These are phyloP conservation scores for Apiotrichum veenhuisii DNA, from an alignment of 1,284 basidiomycete genomes.

Conservation along the genomic window DNA sequence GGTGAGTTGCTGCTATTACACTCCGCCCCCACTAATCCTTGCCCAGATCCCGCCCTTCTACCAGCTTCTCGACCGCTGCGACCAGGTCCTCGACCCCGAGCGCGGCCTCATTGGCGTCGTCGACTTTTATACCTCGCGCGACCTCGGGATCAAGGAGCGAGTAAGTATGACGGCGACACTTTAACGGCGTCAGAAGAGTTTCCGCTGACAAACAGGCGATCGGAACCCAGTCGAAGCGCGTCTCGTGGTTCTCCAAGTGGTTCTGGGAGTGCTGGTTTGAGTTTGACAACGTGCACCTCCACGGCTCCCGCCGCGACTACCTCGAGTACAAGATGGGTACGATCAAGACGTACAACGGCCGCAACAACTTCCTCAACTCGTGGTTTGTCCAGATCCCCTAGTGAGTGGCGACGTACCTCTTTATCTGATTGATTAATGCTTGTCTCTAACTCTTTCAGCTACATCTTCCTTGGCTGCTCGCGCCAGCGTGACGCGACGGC, in stretches of 20 bases:
- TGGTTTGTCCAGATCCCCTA: constrained; percentile 63
- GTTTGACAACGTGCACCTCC: constrained; percentile 70
- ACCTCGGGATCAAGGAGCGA: constrained; percentile 56
- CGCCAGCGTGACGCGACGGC: constrained; percentile 62
- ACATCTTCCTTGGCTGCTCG: constrained; percentile 73
- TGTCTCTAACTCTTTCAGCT: constrained; percentile 47
- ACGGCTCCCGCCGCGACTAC: constrained; percentile 67
- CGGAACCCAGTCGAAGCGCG: constrained; percentile 65
- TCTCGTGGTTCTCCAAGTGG: constrained; percentile 69
- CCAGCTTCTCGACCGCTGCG: constrained; percentile 65
- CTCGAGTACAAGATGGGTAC: constrained; percentile 79
- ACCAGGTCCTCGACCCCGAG: constrained; percentile 63
- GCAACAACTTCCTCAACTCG: constrained; percentile 68
- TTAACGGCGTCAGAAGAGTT: background rate
- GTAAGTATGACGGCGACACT: constrained; percentile 31
- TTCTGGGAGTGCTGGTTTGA: constrained; percentile 83
- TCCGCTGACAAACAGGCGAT: constrained; percentile 53
- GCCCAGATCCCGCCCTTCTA: constrained; percentile 67
- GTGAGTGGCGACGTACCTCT: constrained; percentile 27
- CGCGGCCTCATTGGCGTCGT: constrained; percentile 67
- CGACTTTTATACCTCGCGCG: constrained; percentile 73
- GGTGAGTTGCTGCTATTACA: constrained; percentile 48
- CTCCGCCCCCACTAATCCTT: background rate
- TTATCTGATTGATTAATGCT: too few species aligned
- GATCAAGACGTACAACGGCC: constrained; percentile 66